phyloP scores from a whole-genome alignment of 2,329 filamentous ascomycete species.

The Alternaria rosae region DNA sequence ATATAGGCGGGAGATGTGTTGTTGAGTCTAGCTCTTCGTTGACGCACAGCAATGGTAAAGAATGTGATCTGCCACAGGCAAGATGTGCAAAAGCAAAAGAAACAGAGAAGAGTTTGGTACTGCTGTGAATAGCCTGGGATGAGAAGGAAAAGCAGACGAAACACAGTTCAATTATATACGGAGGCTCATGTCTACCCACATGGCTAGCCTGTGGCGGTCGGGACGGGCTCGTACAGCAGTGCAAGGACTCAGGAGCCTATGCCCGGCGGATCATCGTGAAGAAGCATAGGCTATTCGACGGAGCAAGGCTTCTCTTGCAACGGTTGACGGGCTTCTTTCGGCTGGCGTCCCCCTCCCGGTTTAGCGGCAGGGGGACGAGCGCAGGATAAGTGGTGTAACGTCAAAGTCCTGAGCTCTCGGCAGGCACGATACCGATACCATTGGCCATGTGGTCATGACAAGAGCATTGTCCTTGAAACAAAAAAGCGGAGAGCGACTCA shows the following conservation, averaged over 20 bases:
- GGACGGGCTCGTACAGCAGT: constrained; percentile 22
- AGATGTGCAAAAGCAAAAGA: constrained; percentile 30
- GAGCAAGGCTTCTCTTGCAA: constrained; percentile 32
- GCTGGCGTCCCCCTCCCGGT: constrained; percentile 30
- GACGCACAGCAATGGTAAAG: constrained; percentile 32
- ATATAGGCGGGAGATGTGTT: constrained; percentile 5
- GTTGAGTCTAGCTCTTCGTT: constrained; percentile 35
- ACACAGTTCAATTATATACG: constrained; percentile 32
- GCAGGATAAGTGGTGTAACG: constrained; percentile 32
- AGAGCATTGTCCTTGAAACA: constrained; percentile 44
- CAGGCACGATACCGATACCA: constrained; percentile 35
- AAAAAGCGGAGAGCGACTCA: constrained; percentile 28
- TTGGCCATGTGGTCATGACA: constrained; percentile 31
- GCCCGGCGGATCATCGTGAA: constrained; percentile 37
- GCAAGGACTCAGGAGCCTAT: constrained; percentile 27
- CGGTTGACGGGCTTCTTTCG: constrained; percentile 26
- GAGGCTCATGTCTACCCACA: constrained; percentile 18
- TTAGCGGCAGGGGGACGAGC: constrained; percentile 30
- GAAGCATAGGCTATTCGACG: constrained; percentile 38
- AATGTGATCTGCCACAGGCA: constrained; percentile 50
- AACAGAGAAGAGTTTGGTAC: constrained; percentile 30
- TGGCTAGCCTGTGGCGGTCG: constrained; percentile 27
- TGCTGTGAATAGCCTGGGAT: constrained; percentile 34
- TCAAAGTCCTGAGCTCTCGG: constrained; percentile 24
- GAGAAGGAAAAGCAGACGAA: constrained; percentile 30